Evolutionary conservation across 2,329 filamentous ascomycete species (phyloP).

Genomic region (Colletotrichum tanaceti): DNA sequence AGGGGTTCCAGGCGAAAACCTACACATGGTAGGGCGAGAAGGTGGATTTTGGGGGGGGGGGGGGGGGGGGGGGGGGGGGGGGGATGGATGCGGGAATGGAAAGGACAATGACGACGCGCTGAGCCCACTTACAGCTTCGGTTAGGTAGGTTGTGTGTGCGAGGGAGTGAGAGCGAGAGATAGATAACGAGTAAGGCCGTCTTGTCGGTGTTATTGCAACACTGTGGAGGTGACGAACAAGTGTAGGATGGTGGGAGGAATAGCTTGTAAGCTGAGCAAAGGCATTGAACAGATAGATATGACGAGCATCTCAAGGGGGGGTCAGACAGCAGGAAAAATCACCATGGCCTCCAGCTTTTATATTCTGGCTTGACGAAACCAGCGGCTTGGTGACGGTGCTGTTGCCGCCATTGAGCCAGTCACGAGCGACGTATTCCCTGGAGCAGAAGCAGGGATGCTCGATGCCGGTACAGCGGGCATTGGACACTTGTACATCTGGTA

Average conservation of each 20-base stretch:
- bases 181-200: conserved; percentile 21
- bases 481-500: conserved; percentile 24
- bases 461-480: conserved; percentile 32
- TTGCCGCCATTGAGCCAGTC: conserved; percentile 37
- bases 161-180: not conserved
- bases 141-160: conserved; percentile 1
- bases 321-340: conserved; percentile 14
- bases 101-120: conserved; percentile 26
- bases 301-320: conserved; percentile 6
- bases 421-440: conserved; percentile 35
- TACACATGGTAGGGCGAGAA: not conserved
- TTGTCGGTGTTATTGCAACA: conserved; percentile 33
- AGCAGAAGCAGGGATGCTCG: conserved; percentile 35
- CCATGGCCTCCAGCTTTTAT: conserved; percentile 37
- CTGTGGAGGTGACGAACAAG: conserved; percentile 22
- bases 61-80: too few species aligned
- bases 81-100: not conserved
- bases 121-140: conserved; percentile 34
- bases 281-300: conserved; percentile 38
- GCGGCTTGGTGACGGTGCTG: conserved; percentile 37
- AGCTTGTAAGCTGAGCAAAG: conserved; percentile 26
- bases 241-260: conserved; percentile 7
- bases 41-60: too few species aligned
- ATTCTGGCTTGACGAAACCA: conserved; percentile 40
- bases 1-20: not conserved